Evolutionary conservation across 1,284 basidiomycete genomes (phyloP).

Genomic region (Heterobasidion occidentale): DNA sequence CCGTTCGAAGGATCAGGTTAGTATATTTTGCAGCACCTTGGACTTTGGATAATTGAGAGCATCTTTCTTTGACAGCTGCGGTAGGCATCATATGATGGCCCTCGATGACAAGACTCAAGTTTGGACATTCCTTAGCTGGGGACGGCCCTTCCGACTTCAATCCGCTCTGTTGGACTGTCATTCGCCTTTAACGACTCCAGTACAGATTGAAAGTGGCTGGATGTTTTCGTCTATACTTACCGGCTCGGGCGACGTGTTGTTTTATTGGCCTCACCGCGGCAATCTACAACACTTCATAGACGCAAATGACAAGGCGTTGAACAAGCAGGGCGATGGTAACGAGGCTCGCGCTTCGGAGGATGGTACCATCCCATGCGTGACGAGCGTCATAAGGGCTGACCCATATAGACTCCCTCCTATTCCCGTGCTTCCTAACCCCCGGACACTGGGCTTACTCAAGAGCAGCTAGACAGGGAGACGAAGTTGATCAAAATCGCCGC

Average conservation of each 20-base stretch:
- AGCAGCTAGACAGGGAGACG: slow-evolving; percentile 27
- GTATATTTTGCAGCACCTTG: neutral
- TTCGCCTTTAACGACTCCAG: slow-evolving; percentile 38
- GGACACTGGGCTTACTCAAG: slow-evolving; percentile 16
- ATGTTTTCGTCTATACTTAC: slow-evolving; percentile 63
- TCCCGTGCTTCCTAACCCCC: slow-evolving; percentile 36
- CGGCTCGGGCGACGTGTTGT: slow-evolving; percentile 58
- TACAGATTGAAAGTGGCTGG: slow-evolving; percentile 80
- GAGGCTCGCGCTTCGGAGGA: slow-evolving; percentile 26
- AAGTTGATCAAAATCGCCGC: slow-evolving; percentile 72
- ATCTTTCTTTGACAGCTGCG: slow-evolving; percentile 41
- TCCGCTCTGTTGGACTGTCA: slow-evolving; percentile 40
- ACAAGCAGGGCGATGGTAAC: slow-evolving; percentile 27
- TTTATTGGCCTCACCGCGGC: slow-evolving; percentile 67
- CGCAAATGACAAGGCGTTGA: slow-evolving; percentile 36
- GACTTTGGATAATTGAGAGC: neutral
- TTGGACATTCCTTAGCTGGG: slow-evolving; percentile 74
- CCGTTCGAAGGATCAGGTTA: slow-evolving; percentile 60
- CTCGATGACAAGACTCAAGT: slow-evolving; percentile 49
- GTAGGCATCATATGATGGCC: slow-evolving; percentile 61
- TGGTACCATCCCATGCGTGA: slow-evolving; percentile 46
- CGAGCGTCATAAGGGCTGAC: slow-evolving; percentile 47
- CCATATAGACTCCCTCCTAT: slow-evolving; percentile 40
- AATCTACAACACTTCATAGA: slow-evolving; percentile 29
- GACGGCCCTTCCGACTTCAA: slow-evolving; percentile 57